These are phyloP conservation scores for Marchantia paleacea DNA, from an alignment of 225 moss, liverwort and hornwort species.

Conservation along the genomic window DNA sequence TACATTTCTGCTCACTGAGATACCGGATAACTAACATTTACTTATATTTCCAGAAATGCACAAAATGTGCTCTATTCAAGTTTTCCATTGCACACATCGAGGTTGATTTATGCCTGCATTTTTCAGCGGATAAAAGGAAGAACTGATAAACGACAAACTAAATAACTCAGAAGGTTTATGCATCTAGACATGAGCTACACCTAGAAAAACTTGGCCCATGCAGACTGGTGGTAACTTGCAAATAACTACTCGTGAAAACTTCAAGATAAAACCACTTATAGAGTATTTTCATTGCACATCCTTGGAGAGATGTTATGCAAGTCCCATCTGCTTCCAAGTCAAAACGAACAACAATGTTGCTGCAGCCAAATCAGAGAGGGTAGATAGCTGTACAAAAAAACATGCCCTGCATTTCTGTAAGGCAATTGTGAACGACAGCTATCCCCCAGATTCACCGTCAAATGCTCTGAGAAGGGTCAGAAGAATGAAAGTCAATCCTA, in stretches of 20 bases:
- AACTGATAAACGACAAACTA: no score
- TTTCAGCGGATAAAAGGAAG: no score
- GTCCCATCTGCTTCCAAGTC: conserved; percentile 11
- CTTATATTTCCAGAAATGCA: no score
- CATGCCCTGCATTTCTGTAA: conserved; percentile 17
- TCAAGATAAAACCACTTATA: neutral
- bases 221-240: neutral
- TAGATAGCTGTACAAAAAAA: conserved; percentile 19
- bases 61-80: no score
- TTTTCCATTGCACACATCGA: no score
- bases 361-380: neutral
- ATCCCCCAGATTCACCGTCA: conserved; percentile 5
- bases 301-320: conserved; percentile 2
- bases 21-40: no score
- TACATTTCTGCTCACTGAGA: no score
- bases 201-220: neutral
- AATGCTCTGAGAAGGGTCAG: conserved; percentile 13
- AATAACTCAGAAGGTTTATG: neutral
- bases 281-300: neutral
- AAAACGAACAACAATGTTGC: conserved; percentile 8
- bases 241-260: neutral
- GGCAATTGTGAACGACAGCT: conserved; percentile 17
- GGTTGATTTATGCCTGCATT: no score
- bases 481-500: conserved; percentile 13
- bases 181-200: neutral